Evolutionary conservation across 345 rosid species (phyloP), one percentile per base, ranked within the genome.

Genomic region (Nasturtium officinale): DNA sequence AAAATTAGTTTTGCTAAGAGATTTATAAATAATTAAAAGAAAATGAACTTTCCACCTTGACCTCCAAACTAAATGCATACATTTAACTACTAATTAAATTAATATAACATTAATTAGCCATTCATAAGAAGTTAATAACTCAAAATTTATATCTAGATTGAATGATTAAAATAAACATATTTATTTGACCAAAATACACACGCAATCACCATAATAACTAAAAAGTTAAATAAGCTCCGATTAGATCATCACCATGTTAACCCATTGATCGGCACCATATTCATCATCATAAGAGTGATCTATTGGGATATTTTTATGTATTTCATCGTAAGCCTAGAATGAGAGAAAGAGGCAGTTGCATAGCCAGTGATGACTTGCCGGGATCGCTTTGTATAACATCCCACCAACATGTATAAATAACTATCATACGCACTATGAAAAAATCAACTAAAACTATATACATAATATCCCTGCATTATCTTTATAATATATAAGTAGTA

Each of bases 331-430:
- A 50, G 52, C 67, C 67, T 71, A 61, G 75, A 71, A 71, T 71
- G 52, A 61, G 68, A 50, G 75, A 50, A 50, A 71, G 60, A 71
- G 21, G 61, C 67, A 33, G 60, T 71, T 61, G 30, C 20, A 48
- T 61, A 71, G 52, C 75, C 61, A 61, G 7, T 50, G 52, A 71
- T 61, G 13, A 61, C 68, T 61, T 71, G 75, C 61, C 75, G 75
- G 47, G 50, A 17, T 61, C 11, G 18, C 60, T 60, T 35, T 18
- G 35, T 23, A 21, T 23, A 21, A 46, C 21, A 32, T 56, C 35
- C 2, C 21, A 46, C 54, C 55, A 58, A 45, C 57, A 70, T 4
- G 29, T 7, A 42, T 11, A 69, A 1, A 68, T 20, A 43, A n/a
- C 4, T 40, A 40, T 61, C 9, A 23, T 15, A 38, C 13, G 0